Base-by-base conservation (phyloP, 768 basidiomycete genomes). In the Coprinopsis cinerea region DNA sequence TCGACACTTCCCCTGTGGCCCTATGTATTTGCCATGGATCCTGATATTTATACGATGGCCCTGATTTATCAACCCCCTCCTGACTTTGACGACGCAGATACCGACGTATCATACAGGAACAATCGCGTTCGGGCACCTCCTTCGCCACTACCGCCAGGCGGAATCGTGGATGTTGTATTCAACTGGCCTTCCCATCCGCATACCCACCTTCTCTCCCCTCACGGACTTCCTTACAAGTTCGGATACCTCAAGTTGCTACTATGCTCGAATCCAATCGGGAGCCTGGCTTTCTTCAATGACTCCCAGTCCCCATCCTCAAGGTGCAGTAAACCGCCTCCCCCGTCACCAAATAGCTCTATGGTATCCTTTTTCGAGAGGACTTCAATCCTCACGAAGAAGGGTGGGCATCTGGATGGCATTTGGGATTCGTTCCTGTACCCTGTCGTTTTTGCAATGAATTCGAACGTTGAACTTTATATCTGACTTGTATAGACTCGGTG, bases 221-320 rank as follows among this genome's bases (percentile, higher is more conserved):
- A 64, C 22, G 59, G 68, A 28, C 62, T 67, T 27, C 45, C 24
- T 15, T 23, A 36, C 27, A 71, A 75, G 26, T 72, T 70, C 0
- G 77, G 75, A 9, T 81, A 79, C 59, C 59, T 83, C 52, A 83
- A 83, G 53, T 57, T 82, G 4, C 81, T 82, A 57, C 68, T 82
- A 3, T 78, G 77, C 10, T 76, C 78, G 2, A 65, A 61, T 3
- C 78, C 74, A 42, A 72, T 75, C 7, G 66, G 25, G 4, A 45
- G 74, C 5, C 67, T 82, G 64, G 66, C 66, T 25, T 62, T 75
- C 26, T 66, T 81, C 45, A 78, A 80, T 20, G 22, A 27, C 27
- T 32, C 22, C 57, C 77, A 80, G 55, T 61, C 60, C 28, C 60
- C 61, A 7, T 53, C 55, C 3, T 44, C 53, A 17, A 45, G 15